Evolutionary conservation across 2,329 filamentous ascomycete species (phyloP).

Genomic region (Arthrobotrys megalospora): DNA sequence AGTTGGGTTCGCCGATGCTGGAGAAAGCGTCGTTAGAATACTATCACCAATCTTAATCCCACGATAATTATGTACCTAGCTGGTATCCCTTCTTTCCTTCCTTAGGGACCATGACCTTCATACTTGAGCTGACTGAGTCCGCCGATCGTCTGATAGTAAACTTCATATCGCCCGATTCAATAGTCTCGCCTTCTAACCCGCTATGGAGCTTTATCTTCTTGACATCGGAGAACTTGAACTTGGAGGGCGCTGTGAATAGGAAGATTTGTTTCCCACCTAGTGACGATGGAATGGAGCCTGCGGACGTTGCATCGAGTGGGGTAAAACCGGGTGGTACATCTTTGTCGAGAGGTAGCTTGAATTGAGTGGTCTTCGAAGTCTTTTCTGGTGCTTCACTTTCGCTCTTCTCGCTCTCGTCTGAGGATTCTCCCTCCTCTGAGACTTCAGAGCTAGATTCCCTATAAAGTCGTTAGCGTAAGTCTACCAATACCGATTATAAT

Average conservation of each 20-base stretch:
- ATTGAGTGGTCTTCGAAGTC: conserved; percentile 27
- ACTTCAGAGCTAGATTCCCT: conserved; percentile 29
- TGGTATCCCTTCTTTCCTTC: conserved; percentile 62
- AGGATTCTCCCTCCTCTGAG: conserved; percentile 21
- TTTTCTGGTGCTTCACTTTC: conserved; percentile 36
- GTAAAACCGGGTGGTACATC: conserved; percentile 47
- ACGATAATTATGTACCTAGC: conserved; percentile 52
- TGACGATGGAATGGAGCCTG: conserved; percentile 46
- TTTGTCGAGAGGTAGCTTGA: conserved; percentile 51
- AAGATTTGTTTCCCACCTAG: conserved; percentile 53
- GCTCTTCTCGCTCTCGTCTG: conserved; percentile 25
- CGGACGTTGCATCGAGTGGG: conserved; percentile 32
- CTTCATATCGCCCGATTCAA: conserved; percentile 36
- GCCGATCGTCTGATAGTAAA: conserved; percentile 48
- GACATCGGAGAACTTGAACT: conserved; percentile 51
- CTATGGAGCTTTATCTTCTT: conserved; percentile 57
- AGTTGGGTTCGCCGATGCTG: conserved; percentile 54
- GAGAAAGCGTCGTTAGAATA: conserved; percentile 8
- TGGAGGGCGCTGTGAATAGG: conserved; percentile 54
- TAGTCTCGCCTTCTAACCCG: conserved; percentile 48
- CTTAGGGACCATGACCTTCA: conserved; percentile 47
- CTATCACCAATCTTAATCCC: neutral
- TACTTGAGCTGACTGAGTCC: conserved; percentile 48
- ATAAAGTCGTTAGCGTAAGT: conserved; percentile 18
- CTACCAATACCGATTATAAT: neutral